Percentiles rank a stretch among this genome's conserved stretches.
Evolutionary conservation across 2,329 filamentous ascomycete species (phyloP).

Genomic region (Fusarium palustre): DNA sequence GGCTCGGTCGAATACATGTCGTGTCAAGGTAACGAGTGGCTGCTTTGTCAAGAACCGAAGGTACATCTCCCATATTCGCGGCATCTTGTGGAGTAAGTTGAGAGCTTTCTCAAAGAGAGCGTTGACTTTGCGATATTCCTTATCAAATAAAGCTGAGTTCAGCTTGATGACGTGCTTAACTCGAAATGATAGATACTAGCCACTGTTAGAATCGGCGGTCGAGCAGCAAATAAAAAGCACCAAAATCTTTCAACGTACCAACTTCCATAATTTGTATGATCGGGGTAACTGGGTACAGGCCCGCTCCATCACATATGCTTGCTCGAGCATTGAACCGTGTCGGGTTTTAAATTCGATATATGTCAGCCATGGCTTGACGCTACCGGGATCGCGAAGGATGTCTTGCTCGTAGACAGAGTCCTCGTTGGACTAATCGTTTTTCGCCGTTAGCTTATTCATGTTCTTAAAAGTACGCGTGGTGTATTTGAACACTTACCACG

Average conservation of each 20-base stretch:
- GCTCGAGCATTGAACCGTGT: constrained; percentile 86
- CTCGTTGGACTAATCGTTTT: constrained; percentile 73
- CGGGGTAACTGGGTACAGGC: constrained; percentile 90
- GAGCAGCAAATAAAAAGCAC: not conserved
- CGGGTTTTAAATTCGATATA: constrained; percentile 93
- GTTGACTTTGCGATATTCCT: constrained; percentile 94
- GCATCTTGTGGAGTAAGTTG: constrained; percentile 98
- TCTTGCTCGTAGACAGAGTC: constrained; percentile 98
- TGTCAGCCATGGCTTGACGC: constrained; percentile 92
- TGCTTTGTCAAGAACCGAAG: constrained; percentile 90
- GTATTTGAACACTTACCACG: constrained; percentile 55
- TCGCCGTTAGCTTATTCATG: constrained; percentile 44
- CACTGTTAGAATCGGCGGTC: constrained; percentile 7
- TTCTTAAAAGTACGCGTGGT: not conserved
- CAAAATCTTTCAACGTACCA: constrained; percentile 62
- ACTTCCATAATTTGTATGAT: constrained; percentile 98
- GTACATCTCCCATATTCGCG: constrained; percentile 98
- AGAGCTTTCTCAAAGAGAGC: constrained; percentile 92
- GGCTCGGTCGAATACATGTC: constrained; percentile 90
- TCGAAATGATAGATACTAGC: constrained; percentile 85
- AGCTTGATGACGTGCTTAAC: constrained; percentile 83
- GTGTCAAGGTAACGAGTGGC: constrained; percentile 87
- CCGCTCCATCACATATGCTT: constrained; percentile 88
- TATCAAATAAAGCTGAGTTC: constrained; percentile 82
- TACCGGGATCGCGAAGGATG: constrained; percentile 84